Conservation (phyloP, 78 protist genomes). For the Trichosphaerium sp. region DNA sequence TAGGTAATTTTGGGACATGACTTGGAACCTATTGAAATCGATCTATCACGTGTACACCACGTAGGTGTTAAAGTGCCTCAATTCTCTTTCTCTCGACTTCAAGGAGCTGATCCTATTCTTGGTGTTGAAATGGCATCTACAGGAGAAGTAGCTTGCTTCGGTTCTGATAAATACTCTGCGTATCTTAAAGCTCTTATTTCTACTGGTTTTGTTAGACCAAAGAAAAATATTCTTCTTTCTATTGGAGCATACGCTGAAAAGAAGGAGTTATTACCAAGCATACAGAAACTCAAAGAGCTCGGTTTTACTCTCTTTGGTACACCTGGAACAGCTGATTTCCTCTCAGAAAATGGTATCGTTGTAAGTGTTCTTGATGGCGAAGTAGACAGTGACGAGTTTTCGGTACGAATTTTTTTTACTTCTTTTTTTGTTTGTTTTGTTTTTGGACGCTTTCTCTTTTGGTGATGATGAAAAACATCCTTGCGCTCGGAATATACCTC, state of each 20-base stretch:
- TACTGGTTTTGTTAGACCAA: conserved; percentile 65
- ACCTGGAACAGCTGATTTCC: conserved; percentile 16
- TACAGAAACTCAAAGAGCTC: conserved; percentile 17
- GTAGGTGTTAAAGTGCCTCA: conserved; percentile 85
- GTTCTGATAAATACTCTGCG: conserved; percentile 71
- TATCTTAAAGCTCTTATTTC: conserved; percentile 84
- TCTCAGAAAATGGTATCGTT: conserved; percentile 33
- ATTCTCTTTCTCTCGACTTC: conserved; percentile 88
- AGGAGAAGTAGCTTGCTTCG: conserved; percentile 95
- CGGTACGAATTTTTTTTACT: background rate
- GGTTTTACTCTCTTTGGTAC: conserved; percentile 53
- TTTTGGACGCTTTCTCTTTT: no score
- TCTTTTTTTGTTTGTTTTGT: background rate
- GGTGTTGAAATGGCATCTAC: conserved; percentile 98
- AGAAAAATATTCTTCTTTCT: conserved; percentile 56
- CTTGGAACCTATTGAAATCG: conserved; percentile 6
- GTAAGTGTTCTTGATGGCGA: conserved; percentile 8
- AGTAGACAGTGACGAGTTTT: conserved; percentile 7
- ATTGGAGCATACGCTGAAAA: conserved; percentile 72
- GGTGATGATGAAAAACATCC: no score
- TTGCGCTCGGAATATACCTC: no score
- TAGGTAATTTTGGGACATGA: background rate
- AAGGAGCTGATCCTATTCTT: conserved; percentile 91
- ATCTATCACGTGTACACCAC: conserved; percentile 1
- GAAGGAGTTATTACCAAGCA: conserved; percentile 63